Base-by-base conservation (phyloP, 257 asterid genomes). In the Ajuga chamaepitys region DNA sequence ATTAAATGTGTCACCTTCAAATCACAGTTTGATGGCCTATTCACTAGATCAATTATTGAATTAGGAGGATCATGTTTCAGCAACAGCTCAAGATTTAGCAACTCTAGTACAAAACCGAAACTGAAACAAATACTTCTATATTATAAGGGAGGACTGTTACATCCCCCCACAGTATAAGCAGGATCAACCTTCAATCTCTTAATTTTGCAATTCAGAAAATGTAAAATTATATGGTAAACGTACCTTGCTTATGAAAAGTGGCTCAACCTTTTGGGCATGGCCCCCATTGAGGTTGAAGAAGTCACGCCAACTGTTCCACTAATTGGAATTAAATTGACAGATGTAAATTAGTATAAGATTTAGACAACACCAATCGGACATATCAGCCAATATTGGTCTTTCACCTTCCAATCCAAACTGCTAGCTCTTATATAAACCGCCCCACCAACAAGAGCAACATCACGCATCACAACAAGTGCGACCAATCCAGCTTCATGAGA, bases 231-330 rank as follows among this genome's bases (percentile, higher is more conserved):
- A 42, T 8, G 13, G 56, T 13, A 7, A 22, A 54, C 38, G 69
- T 88, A 91, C 98, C 97, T 92, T 92, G 89, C 97, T 89, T 70
- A 89, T 75, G 21, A 86, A 53, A 52, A 94, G 95, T 61, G 99
- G 99, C 77, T 87, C 85, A 50, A 94, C 88, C 77, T 86, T 90
- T 73, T 77, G 81, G 12, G 85, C 82, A 71, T 63, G 78, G 42
- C 87, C 67, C 35, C 97, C 95, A 64, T 86, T 83, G 59, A 94
- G 92, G 77, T 88, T 82, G 85, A 89, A 81, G 85, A 87, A 89
- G 56, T 84, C 93, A 34, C 62, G 82, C 95, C 88, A 94, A 66
- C 83, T 75, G 72, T 72, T 78, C 87, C 85, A 68, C 99, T 90
- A 74, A 48, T n/a, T 17, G 10, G 46, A 66, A 67, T n/a, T 63